phyloP scores from a whole-genome alignment of 176 grass and related monocot species.

The Triticum turgidum region DNA sequence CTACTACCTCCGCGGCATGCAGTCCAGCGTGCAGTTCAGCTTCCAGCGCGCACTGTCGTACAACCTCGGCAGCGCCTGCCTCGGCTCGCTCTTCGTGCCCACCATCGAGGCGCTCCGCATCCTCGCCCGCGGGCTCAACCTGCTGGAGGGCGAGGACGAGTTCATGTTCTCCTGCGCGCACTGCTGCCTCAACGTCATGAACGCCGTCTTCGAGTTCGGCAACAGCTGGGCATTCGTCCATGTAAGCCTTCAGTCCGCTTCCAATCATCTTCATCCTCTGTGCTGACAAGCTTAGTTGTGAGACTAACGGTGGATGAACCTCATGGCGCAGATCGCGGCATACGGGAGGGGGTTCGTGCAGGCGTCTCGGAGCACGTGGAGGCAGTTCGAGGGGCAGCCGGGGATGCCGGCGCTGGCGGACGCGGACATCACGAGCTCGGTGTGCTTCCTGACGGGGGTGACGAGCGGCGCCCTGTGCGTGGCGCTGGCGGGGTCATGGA shows the following conservation, averaged over 20 bases:
- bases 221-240: slow-evolving; percentile 99
- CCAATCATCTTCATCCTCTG: too few relatives aligned
- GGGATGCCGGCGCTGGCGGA: slow-evolving; percentile 84
- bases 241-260: slow-evolving; percentile 27
- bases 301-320: neutral
- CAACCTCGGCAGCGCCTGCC: slow-evolving; percentile 95
- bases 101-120: slow-evolving; percentile 90
- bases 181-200: slow-evolving; percentile 96
- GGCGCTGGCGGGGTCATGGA: slow-evolving; percentile 70
- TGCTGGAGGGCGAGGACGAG: slow-evolving; percentile 96
- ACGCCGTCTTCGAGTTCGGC: slow-evolving; percentile 85
- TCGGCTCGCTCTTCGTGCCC: slow-evolving; percentile 88
- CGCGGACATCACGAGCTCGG: slow-evolving; percentile 90
- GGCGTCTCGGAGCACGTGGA: slow-evolving; percentile 90
- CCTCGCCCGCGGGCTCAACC: slow-evolving; percentile 82
- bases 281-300: neutral
- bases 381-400: slow-evolving; percentile 57
- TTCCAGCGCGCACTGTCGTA: slow-evolving; percentile 89
- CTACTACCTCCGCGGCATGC: slow-evolving; percentile 99
- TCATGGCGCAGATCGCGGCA: slow-evolving; percentile 57
- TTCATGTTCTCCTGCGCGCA: slow-evolving; percentile 99
- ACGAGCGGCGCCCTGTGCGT: slow-evolving; percentile 78
- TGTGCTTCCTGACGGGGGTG: slow-evolving; percentile 93
- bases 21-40: slow-evolving; percentile 85
- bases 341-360: slow-evolving; percentile 82